phyloP scores from a whole-genome alignment of 257 asterid genomes.

The Ophiorrhiza pumila region DNA sequence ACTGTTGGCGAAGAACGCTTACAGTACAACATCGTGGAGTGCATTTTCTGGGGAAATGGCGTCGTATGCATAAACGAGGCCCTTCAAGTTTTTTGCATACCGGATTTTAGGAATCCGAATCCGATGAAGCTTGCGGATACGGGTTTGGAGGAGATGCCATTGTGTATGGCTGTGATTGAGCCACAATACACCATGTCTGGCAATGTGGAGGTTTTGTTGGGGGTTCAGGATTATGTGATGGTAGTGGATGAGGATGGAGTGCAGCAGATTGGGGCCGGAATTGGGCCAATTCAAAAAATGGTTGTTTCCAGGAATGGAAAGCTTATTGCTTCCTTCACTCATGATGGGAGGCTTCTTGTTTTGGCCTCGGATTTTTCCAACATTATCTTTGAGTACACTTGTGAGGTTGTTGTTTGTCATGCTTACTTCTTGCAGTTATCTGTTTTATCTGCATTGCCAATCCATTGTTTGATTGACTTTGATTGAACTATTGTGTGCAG shows the following conservation, averaged over 20 bases:
- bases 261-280: constrained; percentile 62
- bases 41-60: constrained; percentile 92
- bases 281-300: constrained; percentile 92
- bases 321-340: constrained; percentile 72
- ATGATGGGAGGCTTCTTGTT: constrained; percentile 90
- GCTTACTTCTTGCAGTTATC: neutral
- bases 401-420: constrained; percentile 54
- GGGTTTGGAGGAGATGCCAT: constrained; percentile 73
- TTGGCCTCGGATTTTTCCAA: constrained; percentile 67
- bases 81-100: constrained; percentile 64
- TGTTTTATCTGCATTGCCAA: neutral
- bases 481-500: neutral
- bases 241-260: constrained; percentile 85
- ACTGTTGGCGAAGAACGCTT: constrained; percentile 67
- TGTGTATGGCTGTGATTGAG: constrained; percentile 93
- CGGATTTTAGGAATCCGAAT: constrained; percentile 65
- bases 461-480: neutral
- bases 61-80: constrained; percentile 85
- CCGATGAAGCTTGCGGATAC: constrained; percentile 71
- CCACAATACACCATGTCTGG: constrained; percentile 91
- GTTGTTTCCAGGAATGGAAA: constrained; percentile 85
- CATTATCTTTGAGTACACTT: constrained; percentile 62
- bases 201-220: constrained; percentile 89
- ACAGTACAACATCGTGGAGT: constrained; percentile 69
- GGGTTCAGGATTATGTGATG: constrained; percentile 72